A percentile compares a stretch with the other conserved stretches of the same genome.
Evolutionary conservation across 148 eudicot genomes (phyloP).

Genomic region (Nepenthes mirabilis): DNA sequence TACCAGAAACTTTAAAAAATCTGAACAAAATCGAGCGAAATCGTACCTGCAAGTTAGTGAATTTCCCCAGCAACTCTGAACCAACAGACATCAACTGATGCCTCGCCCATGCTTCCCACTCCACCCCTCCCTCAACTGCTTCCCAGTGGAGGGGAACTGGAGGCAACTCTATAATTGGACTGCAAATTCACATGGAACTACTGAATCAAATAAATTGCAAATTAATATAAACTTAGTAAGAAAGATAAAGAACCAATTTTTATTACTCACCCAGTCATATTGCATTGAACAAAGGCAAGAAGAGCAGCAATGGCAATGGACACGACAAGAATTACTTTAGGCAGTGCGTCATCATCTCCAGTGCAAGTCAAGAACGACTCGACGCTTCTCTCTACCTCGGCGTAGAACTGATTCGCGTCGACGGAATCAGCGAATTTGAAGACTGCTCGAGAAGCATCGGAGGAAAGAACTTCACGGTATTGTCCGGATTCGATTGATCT

Average conservation of each 20-base stretch:
- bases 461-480: constrained; percentile 51
- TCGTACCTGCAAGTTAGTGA: constrained; percentile 68
- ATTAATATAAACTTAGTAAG: not conserved
- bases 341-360: constrained; percentile 8
- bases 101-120: constrained; percentile 80
- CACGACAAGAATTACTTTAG: constrained; percentile 30
- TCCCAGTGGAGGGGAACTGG: constrained; percentile 39
- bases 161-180: constrained; percentile 66
- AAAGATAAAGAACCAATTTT: not conserved
- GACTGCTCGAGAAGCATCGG: constrained; percentile 24
- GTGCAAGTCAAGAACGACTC: constrained; percentile 25
- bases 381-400: constrained; percentile 32
- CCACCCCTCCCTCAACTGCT: constrained; percentile 18
- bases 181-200: constrained; percentile 7
- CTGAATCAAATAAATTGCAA: not conserved
- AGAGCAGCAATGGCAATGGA: constrained; percentile 58
- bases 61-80: constrained; percentile 74
- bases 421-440: constrained; percentile 23
- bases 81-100: constrained; percentile 66
- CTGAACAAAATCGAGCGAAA: not conserved
- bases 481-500: constrained; percentile 50
- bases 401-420: constrained; percentile 28
- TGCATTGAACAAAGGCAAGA: constrained; percentile 66
- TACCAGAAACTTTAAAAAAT: not conserved
- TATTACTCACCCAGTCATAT: constrained; percentile 54